Evolutionary conservation across 2,329 filamentous ascomycete species (phyloP).

Genomic region (Fusarium sp.): DNA sequence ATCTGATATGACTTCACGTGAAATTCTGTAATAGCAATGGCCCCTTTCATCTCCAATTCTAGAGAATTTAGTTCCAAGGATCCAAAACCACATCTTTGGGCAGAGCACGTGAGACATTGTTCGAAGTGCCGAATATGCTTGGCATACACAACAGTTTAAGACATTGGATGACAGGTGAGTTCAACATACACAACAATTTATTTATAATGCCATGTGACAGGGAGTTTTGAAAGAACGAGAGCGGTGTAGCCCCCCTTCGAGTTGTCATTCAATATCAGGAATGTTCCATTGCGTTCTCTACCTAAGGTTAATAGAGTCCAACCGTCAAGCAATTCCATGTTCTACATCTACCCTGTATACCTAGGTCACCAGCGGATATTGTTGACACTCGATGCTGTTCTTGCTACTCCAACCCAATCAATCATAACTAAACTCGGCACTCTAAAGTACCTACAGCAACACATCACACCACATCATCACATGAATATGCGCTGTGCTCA

Average conservation of each 20-base stretch:
- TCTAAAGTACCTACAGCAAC: not conserved
- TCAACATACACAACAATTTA: not conserved
- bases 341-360: slow-evolving; percentile 5
- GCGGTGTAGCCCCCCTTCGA: not conserved
- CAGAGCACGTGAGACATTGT: slow-evolving; percentile 1
- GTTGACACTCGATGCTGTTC: not conserved
- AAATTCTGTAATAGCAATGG: not conserved
- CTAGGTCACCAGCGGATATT: not conserved
- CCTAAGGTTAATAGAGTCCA: not conserved
- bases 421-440: not conserved
- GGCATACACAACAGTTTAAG: not conserved
- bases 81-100: not conserved
- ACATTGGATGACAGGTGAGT: not conserved
- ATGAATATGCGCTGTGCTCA: slow-evolving; percentile 9
- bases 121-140: not conserved
- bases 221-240: not conserved
- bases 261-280: not conserved
- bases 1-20: slow-evolving; percentile 1
- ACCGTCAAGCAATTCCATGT: not conserved
- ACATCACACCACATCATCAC: not conserved
- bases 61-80: not conserved
- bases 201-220: not conserved
- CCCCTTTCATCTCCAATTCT: not conserved
- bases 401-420: not conserved
- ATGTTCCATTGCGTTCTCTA: not conserved